These are phyloP conservation scores for Cercospora zeae-maydis DNA, from an alignment of 2,329 filamentous ascomycete species.

Conservation along the genomic window DNA sequence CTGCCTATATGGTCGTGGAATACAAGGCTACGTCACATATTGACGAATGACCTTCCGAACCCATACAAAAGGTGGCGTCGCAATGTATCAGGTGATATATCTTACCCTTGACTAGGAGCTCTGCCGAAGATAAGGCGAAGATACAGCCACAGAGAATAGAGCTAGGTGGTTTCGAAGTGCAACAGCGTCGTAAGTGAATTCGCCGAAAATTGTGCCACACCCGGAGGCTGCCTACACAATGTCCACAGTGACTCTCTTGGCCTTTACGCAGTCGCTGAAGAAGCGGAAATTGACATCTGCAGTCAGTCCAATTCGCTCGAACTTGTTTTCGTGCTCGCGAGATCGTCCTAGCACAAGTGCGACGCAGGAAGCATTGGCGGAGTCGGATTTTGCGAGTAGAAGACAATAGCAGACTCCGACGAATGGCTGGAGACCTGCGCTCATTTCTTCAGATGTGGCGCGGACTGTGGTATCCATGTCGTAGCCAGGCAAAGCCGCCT, in stretches of 20 bases:
- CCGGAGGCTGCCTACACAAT: not conserved
- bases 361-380: not conserved
- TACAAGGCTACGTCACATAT: not conserved
- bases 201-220: not conserved
- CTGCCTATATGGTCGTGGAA: not conserved
- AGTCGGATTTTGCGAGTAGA: not conserved
- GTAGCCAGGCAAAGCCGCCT: not conserved
- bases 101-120: not conserved
- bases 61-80: not conserved
- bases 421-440: not conserved
- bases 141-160: not conserved
- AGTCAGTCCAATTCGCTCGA: not conserved
- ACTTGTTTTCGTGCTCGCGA: not conserved
- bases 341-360: not conserved
- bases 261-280: not conserved
- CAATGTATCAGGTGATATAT: not conserved
- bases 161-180: not conserved
- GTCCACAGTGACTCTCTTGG: not conserved
- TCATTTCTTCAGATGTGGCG: not conserved
- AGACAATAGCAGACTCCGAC: not conserved
- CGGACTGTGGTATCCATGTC: not conserved
- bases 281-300: not conserved
- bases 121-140: not conserved
- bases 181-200: slow-evolving; percentile 5
- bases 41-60: not conserved